Evolutionary conservation across 2,329 filamentous ascomycete genomes (phyloP), one percentile per base, ranked within the genome.

Genomic region (Trichophyton benhamiae): DNA sequence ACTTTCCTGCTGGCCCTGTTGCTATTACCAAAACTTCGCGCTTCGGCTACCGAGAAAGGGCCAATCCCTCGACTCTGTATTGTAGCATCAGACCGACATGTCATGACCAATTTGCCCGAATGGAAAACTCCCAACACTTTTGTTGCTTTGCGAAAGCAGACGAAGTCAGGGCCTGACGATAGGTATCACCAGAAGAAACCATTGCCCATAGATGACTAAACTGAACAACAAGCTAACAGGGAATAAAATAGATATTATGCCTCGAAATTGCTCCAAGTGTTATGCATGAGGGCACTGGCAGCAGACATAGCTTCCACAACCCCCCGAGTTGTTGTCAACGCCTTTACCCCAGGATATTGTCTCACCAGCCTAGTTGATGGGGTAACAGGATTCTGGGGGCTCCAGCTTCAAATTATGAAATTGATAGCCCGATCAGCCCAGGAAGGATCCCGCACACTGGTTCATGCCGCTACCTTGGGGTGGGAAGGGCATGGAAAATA

Each of bases 401-500:
- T 52, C 20, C 46, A 52, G 46, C 13, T 52, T 3, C 46, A 30
- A 22, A 15, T 52, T 1, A 52, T 52, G 20, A 52, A 52, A 22
- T 2, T 52, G 30, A 58, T 78, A 38, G 77, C 72, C 4, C 69
- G 77, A 20, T 71, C 71, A 0, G 72, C 74, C 0, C 78, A 79
- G 67, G 71, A 71, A 3, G 77, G 79, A 1, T 74, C 71, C 63
- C 70, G 78, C 11, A 77, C 72, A 6, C 64, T 75, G 52, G 68
- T 76, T 4, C 65, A 66, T 41, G 75, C 68, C 3, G 74, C 68
- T 0, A 65, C 63, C 3, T 67, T 65, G 0, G 77, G 77, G 3
- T 42, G 58, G 9, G 73, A 75, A 59, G 69, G 69, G 1, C 74
- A 79, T 61, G 77, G 78, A 2, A 64, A 74, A 62, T 79, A 77